Evolutionary conservation across 2,329 filamentous ascomycete genomes (phyloP).

Genomic region (Cladosporium austrohemisphaericum): DNA sequence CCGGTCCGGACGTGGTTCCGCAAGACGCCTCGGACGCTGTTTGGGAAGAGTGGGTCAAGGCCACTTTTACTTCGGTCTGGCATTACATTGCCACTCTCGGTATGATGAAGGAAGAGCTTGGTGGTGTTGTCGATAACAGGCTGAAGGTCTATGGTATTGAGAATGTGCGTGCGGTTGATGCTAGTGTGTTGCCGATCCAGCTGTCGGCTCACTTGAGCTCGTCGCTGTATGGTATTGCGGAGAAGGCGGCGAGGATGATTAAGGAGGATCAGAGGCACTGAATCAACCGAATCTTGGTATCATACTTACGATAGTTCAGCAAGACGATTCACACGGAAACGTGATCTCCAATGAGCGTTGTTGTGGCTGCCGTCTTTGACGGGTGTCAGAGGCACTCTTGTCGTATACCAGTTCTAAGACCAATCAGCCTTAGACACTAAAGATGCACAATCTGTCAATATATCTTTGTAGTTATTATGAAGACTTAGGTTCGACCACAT

Average conservation of each 20-base stretch:
- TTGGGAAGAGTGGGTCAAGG: constrained; percentile 27
- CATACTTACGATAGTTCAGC: no score
- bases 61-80: constrained; percentile 27
- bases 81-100: constrained; percentile 28
- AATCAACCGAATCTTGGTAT: background rate
- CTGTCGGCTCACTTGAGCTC: constrained; percentile 28
- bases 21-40: constrained; percentile 17
- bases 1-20: constrained; percentile 16
- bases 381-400: no score
- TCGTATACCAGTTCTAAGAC: no score
- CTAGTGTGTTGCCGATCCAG: constrained; percentile 32
- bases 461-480: no score
- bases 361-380: no score
- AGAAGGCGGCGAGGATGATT: constrained; percentile 33
- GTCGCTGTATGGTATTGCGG: constrained; percentile 31
- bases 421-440: no score
- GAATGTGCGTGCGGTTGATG: constrained; percentile 38
- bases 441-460: no score
- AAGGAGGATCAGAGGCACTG: constrained; percentile 3
- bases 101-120: constrained; percentile 23
- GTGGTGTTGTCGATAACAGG: constrained; percentile 35
- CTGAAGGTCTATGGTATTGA: constrained; percentile 37
- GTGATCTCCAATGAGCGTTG: no score
- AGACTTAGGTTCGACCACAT: no score
- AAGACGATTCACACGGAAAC: no score